These are phyloP conservation scores for Stachybotrys elegans DNA, from an alignment of 2,329 filamentous ascomycete genomes.

Conservation along the genomic window DNA sequence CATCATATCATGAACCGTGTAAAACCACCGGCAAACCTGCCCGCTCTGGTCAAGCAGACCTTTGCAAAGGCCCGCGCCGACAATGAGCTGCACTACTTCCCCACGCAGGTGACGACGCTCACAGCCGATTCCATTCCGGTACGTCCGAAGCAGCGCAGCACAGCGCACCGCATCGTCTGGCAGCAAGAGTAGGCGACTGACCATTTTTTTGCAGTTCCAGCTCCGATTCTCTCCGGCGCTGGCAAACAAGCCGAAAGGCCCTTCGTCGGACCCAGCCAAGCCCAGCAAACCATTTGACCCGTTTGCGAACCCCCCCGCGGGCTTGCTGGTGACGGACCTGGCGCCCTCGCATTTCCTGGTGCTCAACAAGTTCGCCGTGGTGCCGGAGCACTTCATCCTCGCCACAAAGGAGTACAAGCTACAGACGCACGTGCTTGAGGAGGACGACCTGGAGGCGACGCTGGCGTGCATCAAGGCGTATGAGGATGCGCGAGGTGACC, in stretches of 20 bases:
- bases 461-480: conserved; percentile 59
- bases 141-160: conserved; percentile 12
- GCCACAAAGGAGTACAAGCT: conserved; percentile 57
- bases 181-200: conserved; percentile 3
- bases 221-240: conserved; percentile 66
- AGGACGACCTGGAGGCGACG: conserved; percentile 54
- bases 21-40: conserved; percentile 41
- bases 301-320: conserved; percentile 55
- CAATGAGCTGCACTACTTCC: conserved; percentile 49
- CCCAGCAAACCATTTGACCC: conserved; percentile 49
- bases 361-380: conserved; percentile 71
- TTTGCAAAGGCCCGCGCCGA: conserved; percentile 42
- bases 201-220: conserved; percentile 53
- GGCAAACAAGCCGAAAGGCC: conserved; percentile 58
- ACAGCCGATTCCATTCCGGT: conserved; percentile 38
- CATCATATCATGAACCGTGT: conserved; percentile 20
- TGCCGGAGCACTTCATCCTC: conserved; percentile 67
- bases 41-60: conserved; percentile 42
- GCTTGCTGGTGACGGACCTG: conserved; percentile 48
- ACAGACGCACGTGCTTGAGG: conserved; percentile 61
- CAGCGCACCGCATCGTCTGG: not conserved
- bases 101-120: conserved; percentile 47
- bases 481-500: conserved; percentile 15
- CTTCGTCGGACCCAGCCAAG: conserved; percentile 26
- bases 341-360: conserved; percentile 57